Base-by-base conservation (phyloP, 805 yeast genomes). In the Starmerella bombi region DNA sequence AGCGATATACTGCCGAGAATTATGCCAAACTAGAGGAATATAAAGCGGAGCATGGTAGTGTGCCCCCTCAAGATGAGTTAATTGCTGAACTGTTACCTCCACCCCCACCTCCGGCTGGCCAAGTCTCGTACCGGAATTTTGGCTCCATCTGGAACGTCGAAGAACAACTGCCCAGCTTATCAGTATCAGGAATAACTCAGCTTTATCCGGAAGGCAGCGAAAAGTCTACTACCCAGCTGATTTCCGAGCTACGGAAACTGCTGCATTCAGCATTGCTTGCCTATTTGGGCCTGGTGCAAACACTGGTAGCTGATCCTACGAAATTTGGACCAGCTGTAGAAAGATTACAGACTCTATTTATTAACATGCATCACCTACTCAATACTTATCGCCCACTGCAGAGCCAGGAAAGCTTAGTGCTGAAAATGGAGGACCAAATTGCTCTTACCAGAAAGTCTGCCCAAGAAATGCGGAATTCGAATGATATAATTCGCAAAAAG, bases 371-470 rank as follows among this genome's bases (percentile, higher is more conserved):
- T 57, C 97, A 91, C 58, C 63, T 91, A 28, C 63, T 91, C 43
- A 91, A 91, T 58, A 85, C 86, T 38, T 91, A 91, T 60, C 67
- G 98, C 45, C 91, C 96, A 3, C 97, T 91, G 59, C 98, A 91
- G 57, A 80, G 94, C 3, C 68, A 96, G 38, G 98, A 91, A 54
- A 77, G 86, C 37, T 65, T 91, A 48, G 82, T 85, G 32, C 67
- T 83, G 66, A 64, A 80, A 40, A 61, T 83, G 56, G 75, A 71
- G 51, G 77, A 74, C 39, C 85, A 80, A 54, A 72, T 88, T 25
- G 50, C 44, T n/a, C 44, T 47, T 21, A 46, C 52, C 22, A 43
- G 48, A 14, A 42, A 41, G 27, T 50, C 54, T 15, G 51, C 57
- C 15, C 59, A 55, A 28, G 57, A 58, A 12, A 63, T 70, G 23